phyloP scores from a whole-genome alignment of 2,329 filamentous ascomycete genomes.

The Penicillium brasilianum region DNA sequence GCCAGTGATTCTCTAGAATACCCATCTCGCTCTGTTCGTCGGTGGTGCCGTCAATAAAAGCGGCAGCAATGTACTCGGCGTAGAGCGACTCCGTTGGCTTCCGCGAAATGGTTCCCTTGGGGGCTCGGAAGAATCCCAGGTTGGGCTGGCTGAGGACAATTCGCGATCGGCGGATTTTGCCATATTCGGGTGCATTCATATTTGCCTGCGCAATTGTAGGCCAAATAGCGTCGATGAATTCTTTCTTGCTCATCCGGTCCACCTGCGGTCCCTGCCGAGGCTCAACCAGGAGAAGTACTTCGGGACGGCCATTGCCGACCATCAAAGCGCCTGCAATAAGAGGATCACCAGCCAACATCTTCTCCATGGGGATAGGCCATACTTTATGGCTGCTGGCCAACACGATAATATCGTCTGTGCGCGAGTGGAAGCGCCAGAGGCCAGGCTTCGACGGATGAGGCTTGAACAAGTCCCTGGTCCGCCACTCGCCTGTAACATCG shows the following conservation, averaged over 20 bases:
- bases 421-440: conserved; percentile 25
- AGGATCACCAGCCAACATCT: conserved; percentile 16
- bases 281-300: conserved; percentile 26
- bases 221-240: conserved; percentile 26
- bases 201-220: conserved; percentile 21
- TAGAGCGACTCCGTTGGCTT: conserved; percentile 24
- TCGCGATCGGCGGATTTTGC: conserved; percentile 23
- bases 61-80: conserved; percentile 21
- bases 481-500: conserved; percentile 22
- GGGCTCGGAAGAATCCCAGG: conserved; percentile 20
- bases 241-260: conserved; percentile 23
- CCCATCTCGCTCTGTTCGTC: conserved; percentile 23
- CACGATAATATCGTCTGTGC: conserved; percentile 23
- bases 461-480: conserved; percentile 29
- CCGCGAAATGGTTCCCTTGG: conserved; percentile 25
- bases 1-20: conserved; percentile 21
- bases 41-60: conserved; percentile 21
- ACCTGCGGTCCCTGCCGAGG: conserved; percentile 15
- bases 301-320: conserved; percentile 23
- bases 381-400: conserved; percentile 22
- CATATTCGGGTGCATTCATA: conserved; percentile 17
- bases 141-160: conserved; percentile 20
- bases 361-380: conserved; percentile 27
- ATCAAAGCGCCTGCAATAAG: conserved; percentile 20
- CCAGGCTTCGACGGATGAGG: conserved; percentile 28